A percentile compares a stretch with the other conserved stretches of the same genome.
These are phyloP conservation scores for Cardamine occulta DNA, from an alignment of 345 rosid genomes.

Conservation along the genomic window DNA sequence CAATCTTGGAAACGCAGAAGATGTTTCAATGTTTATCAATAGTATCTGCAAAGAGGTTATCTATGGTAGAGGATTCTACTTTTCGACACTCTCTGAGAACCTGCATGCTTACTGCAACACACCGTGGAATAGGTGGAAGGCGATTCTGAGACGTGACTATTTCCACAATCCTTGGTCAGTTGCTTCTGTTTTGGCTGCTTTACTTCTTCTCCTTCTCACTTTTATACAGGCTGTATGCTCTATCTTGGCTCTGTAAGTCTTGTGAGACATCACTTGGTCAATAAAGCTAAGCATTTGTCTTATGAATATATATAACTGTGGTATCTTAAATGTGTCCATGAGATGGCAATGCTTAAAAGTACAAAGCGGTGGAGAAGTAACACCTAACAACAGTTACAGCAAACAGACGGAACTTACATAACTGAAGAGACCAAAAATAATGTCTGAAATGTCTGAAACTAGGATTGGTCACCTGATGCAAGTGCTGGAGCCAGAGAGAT, in stretches of 20 bases:
- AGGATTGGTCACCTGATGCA: too few species aligned
- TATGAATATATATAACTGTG: not conserved
- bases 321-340: conserved; percentile 6
- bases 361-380: too few species aligned
- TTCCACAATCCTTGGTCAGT: conserved; percentile 40
- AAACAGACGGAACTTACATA: too few species aligned
- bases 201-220: conserved; percentile 38
- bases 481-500: too few species aligned
- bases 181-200: conserved; percentile 36
- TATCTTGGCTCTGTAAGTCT: conserved; percentile 25
- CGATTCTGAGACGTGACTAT: conserved; percentile 29
- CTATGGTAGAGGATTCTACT: conserved; percentile 14
- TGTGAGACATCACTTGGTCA: not conserved
- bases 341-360: not conserved
- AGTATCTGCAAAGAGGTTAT: conserved; percentile 29
- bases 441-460: too few species aligned
- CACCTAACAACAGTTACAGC: too few species aligned
- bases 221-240: conserved; percentile 29
- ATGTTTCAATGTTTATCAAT: conserved; percentile 36
- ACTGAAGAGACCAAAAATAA: too few species aligned
- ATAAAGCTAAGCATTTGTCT: not conserved
- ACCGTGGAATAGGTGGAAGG: conserved; percentile 41
- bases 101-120: conserved; percentile 34
- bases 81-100: conserved; percentile 6
- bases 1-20: conserved; percentile 31